These are phyloP conservation scores for Pulveroboletus sp. DNA, from an alignment of 1,284 basidiomycete genomes.

Conservation along the genomic window DNA sequence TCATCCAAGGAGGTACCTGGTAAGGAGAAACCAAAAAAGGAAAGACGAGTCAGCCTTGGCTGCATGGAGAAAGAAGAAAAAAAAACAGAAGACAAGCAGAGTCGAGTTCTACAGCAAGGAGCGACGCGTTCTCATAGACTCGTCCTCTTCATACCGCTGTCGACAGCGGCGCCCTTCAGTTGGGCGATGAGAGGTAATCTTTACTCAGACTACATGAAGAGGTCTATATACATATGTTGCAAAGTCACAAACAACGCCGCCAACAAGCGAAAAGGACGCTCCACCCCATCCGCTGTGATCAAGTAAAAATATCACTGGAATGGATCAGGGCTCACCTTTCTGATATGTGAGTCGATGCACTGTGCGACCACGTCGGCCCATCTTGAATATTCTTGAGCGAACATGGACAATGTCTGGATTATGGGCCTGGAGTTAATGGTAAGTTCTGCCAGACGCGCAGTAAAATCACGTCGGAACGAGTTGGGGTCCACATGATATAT, in stretches of 20 bases:
- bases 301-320: conserved; percentile 20
- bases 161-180: conserved; percentile 30
- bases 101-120: conserved; percentile 23
- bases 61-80: conserved; percentile 25
- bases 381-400: conserved; percentile 84
- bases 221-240: conserved; percentile 36
- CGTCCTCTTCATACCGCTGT: conserved; percentile 34
- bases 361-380: conserved; percentile 82
- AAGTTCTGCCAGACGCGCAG: conserved; percentile 75
- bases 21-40: conserved; percentile 30
- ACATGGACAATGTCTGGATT: conserved; percentile 92
- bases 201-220: conserved; percentile 38
- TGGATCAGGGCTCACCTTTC: conserved; percentile 66
- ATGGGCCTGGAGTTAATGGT: conserved; percentile 95
- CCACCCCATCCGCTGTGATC: conserved; percentile 28
- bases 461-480: conserved; percentile 80
- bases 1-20: conserved; percentile 89
- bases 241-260: conserved; percentile 26
- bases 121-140: conserved; percentile 28
- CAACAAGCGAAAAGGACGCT: conserved; percentile 26
- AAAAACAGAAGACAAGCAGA: conserved; percentile 20
- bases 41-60: conserved; percentile 60
- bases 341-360: conserved; percentile 85
- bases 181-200: conserved; percentile 36
- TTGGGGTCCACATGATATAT: conserved; percentile 64